Conservation (phyloP, 2,329 filamentous ascomycete genomes). For the Elsinoe australis region DNA sequence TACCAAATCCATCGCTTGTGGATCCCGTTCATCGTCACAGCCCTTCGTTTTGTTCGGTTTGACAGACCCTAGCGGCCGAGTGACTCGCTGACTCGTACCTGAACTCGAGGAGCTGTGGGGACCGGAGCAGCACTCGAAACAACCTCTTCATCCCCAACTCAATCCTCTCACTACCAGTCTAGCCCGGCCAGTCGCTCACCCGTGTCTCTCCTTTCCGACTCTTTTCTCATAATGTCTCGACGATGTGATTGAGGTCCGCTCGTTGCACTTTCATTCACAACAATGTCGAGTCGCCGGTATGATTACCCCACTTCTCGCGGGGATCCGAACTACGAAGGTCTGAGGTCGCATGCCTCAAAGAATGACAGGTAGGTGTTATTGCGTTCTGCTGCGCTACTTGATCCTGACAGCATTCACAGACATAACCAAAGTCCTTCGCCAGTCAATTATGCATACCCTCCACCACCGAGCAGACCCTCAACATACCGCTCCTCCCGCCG, state of each 20-base stretch:
- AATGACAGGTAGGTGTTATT: background rate
- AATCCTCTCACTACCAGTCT: background rate
- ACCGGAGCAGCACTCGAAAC: background rate
- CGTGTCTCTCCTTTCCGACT: constrained; percentile 12
- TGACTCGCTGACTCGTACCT: constrained; percentile 10
- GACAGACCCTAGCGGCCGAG: constrained; percentile 8
- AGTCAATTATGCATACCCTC: background rate
- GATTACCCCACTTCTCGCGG: constrained; percentile 14
- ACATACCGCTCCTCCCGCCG: constrained; percentile 6
- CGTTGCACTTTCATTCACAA: constrained; percentile 3
- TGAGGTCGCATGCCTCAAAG: background rate
- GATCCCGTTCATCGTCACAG: constrained; percentile 6
- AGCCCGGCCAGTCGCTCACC: background rate
- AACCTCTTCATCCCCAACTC: constrained; percentile 11
- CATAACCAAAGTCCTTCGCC: background rate
- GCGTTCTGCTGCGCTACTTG: background rate
- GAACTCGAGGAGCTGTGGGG: constrained; percentile 10
- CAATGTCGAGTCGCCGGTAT: constrained; percentile 14
- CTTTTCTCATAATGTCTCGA: constrained; percentile 6
- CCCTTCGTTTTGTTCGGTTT: constrained; percentile 10
- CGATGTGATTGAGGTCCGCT: background rate
- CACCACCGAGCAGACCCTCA: background rate
- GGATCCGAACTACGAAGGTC: constrained; percentile 9
- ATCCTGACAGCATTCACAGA: background rate
- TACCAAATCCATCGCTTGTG: constrained; percentile 8